Evolutionary conservation across 176 grass and related monocot species (phyloP).

Genomic region (Puccinellia tenuiflora): DNA sequence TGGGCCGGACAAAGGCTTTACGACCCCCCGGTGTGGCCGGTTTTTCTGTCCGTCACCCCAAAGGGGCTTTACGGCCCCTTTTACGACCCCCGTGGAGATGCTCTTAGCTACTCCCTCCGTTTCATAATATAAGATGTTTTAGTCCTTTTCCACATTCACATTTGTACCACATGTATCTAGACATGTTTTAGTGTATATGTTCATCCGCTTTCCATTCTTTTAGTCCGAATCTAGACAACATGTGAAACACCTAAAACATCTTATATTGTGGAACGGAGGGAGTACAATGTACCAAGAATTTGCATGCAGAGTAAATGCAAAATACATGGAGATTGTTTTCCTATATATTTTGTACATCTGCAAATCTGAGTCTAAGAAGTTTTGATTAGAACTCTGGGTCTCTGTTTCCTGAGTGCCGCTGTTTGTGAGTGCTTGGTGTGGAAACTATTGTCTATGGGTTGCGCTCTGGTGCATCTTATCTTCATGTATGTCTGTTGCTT

Average conservation of each 20-base stretch:
- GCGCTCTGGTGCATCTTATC: neutral
- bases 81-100: too few relatives aligned
- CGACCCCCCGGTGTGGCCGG: too few relatives aligned
- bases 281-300: neutral
- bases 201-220: too few relatives aligned
- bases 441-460: neutral
- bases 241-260: too few relatives aligned
- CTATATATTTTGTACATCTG: neutral
- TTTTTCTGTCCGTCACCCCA: too few relatives aligned
- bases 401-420: neutral
- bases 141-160: too few relatives aligned
- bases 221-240: too few relatives aligned
- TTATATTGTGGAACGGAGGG: too few relatives aligned
- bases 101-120: neutral
- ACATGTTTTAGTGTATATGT: too few relatives aligned
- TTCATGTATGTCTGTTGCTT: slow-evolving; percentile 14
- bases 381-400: neutral
- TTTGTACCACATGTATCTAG: too few relatives aligned
- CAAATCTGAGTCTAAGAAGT: neutral
- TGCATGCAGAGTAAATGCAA: neutral
- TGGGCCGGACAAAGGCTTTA: too few relatives aligned
- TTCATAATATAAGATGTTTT: neutral
- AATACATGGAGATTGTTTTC: neutral
- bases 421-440: neutral
- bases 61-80: too few relatives aligned